These are phyloP conservation scores for Ophiostoma sp. DNA, from an alignment of 2,329 filamentous ascomycete genomes.

Conservation along the genomic window DNA sequence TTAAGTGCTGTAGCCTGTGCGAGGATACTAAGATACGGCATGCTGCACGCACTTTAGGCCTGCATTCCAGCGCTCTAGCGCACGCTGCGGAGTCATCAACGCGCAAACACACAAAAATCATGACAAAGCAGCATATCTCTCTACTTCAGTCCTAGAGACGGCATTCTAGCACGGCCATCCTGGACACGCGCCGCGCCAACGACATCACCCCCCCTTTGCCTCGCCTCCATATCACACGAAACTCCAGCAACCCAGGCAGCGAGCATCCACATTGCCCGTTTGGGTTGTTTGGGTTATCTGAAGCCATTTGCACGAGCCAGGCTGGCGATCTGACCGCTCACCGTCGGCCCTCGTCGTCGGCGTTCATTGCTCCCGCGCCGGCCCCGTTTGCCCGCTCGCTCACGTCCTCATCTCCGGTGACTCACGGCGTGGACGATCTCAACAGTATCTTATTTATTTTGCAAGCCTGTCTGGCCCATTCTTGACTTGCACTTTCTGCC, in stretches of 20 bases:
- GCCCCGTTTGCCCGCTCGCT: not conserved
- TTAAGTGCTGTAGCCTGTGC: not conserved
- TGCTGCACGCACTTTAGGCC: conserved; percentile 19
- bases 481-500: no score
- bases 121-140: no score
- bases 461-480: no score
- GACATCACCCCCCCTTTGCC: not conserved
- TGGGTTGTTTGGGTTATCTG: not conserved
- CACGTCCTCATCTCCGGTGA: not conserved
- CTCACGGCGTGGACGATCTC: not conserved
- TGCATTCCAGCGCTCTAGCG: not conserved
- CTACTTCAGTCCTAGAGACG: no score
- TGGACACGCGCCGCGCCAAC: conserved; percentile 9
- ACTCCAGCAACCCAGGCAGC: conserved; percentile 15
- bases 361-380: not conserved
- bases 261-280: conserved; percentile 13
- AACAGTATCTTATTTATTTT: not conserved
- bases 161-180: no score
- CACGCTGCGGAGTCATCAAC: no score
- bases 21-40: not conserved
- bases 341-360: not conserved
- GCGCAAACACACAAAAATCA: no score
- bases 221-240: not conserved
- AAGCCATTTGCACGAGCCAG: conserved; percentile 1
- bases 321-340: not conserved